These are phyloP conservation scores for Solanum medicagineum DNA, from an alignment of 257 asterid species.

Conservation along the genomic window DNA sequence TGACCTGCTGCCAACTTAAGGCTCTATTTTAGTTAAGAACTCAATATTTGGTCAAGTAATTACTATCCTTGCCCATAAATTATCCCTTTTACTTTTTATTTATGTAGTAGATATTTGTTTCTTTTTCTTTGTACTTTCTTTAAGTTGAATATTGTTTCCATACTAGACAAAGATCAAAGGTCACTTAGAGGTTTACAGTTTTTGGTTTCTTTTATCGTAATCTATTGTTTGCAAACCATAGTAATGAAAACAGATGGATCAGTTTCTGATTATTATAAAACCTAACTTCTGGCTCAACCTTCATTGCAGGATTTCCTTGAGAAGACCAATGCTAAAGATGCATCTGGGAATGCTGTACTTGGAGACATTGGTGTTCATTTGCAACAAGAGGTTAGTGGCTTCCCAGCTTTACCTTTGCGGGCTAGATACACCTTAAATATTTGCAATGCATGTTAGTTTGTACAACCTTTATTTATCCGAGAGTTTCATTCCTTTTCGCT, in stretches of 20 bases:
- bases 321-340: slow-evolving; percentile 80
- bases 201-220: background rate
- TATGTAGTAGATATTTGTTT: background rate
- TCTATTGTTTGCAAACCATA: background rate
- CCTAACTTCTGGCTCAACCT: background rate
- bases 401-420: background rate
- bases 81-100: background rate
- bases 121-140: background rate
- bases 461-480: background rate
- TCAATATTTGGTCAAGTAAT: background rate
- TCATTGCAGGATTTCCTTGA: slow-evolving; percentile 53
- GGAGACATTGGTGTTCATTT: slow-evolving; percentile 83
- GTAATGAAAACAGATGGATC: background rate
- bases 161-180: background rate
- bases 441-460: background rate
- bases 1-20: background rate
- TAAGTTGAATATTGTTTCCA: background rate
- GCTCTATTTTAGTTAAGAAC: background rate
- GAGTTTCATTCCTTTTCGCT: background rate
- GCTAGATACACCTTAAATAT: background rate
- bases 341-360: slow-evolving; percentile 69
- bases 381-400: slow-evolving; percentile 71
- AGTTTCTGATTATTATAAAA: background rate
- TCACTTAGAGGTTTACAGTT: background rate
- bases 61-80: background rate